Base-by-base conservation (phyloP, 2,329 filamentous ascomycete species). In the Lanzia echinophila region DNA sequence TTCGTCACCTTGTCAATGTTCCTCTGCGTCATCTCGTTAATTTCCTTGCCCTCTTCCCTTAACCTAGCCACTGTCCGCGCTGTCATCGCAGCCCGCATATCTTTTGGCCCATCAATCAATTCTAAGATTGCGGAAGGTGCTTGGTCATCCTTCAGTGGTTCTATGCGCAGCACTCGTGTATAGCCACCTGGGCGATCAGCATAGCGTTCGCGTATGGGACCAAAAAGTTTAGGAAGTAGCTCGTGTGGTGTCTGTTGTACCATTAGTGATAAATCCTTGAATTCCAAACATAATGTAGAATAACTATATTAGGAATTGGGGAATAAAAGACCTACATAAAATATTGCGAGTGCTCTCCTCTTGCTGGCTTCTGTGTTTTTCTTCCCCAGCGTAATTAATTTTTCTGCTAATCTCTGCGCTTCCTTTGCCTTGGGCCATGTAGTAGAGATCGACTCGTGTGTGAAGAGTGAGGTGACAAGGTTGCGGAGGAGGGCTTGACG, bases 391-490 rank as follows among this genome's bases (percentile, higher is more conserved):
- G 91, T 96, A 66, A 99, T 91, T 62, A 97, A 77, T 76, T 95
- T 95, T 69, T 99, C 94, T 7, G 91, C 94, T 63, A 97, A 71
- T 42, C 88, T 81, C 74, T 99, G 94, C 19, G 94, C 88, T 75
- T 99, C 94, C 74, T 97, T 99, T 46, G 94, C 94, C 75, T 97
- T 97, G 70, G 87, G 85, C 79, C 88, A 96, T 73, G 94, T 96
- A 48, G 94, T 99, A 60, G 86, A 84, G 74, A 99, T 95, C 59
- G 89, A 84, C 76, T 99, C 94, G 72, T 95, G 84, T 72, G 88
- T 81, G 74, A 99, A 87, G 62, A 99, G 87, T 52, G 92, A 94
- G 62, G 92, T 96, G 70, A 97, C 91, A 58, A 99, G 79, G 73
- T 97, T 96, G 67, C 94, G 90, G 62, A 99, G 84, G 63, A 99